Conservation (phyloP, 2,329 filamentous ascomycete species). For the Penicillium sp. region DNA sequence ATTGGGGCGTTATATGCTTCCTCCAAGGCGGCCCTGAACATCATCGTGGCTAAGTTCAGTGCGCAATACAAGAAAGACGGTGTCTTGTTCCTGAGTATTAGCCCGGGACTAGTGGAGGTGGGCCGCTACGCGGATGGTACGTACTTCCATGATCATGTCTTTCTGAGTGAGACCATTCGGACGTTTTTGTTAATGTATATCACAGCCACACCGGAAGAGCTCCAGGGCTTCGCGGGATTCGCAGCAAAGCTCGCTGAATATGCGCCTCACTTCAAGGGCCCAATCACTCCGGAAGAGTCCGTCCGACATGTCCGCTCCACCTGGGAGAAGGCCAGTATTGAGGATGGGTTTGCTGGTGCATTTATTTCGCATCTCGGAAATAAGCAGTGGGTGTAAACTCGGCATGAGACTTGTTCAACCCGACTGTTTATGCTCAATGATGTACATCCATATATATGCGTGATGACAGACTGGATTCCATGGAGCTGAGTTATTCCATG, state of each 20-base stretch:
- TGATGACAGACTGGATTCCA: no score
- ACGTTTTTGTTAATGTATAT: neutral
- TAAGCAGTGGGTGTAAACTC: constrained; percentile 50
- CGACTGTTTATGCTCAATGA: no score
- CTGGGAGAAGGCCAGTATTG: constrained; percentile 43
- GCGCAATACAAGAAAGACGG: constrained; percentile 32
- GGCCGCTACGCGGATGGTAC: constrained; percentile 12
- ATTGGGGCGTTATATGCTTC: constrained; percentile 35
- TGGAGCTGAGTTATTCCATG: no score
- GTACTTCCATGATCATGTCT: neutral
- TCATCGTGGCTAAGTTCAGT: constrained; percentile 42
- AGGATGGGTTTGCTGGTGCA: constrained; percentile 46
- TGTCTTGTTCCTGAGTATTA: constrained; percentile 35
- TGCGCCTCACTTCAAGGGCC: constrained; percentile 42
- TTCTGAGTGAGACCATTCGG: neutral
- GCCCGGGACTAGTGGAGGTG: constrained; percentile 31
- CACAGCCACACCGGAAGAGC: neutral
- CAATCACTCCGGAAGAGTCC: constrained; percentile 38
- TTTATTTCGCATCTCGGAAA: constrained; percentile 55
- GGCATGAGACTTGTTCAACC: neutral
- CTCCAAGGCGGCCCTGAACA: constrained; percentile 43
- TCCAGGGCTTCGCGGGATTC: neutral
- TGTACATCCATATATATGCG: no score
- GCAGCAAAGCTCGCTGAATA: constrained; percentile 35
- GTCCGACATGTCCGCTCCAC: constrained; percentile 31